A percentile compares a stretch with the other conserved stretches of the same genome.
These are phyloP conservation scores for Microdochium bolleyi DNA, from an alignment of 2,329 filamentous ascomycete species.

Conservation along the genomic window DNA sequence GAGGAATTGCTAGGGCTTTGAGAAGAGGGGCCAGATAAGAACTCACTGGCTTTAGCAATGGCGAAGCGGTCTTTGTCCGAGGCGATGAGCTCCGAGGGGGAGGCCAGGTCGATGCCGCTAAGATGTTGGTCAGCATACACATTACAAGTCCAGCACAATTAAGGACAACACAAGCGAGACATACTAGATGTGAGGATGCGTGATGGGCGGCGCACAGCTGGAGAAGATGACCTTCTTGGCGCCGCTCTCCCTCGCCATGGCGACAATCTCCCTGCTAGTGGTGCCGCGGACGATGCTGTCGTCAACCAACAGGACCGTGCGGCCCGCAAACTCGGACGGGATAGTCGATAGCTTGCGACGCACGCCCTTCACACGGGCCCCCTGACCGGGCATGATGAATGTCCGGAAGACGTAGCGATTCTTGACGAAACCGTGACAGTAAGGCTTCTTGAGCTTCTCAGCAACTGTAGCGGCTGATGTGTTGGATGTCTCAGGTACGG, in stretches of 20 bases:
- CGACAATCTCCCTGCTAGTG: constrained; percentile 70
- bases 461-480: constrained; percentile 66
- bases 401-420: constrained; percentile 76
- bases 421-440: constrained; percentile 69
- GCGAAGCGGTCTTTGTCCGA: constrained; percentile 53
- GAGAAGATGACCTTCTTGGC: constrained; percentile 78
- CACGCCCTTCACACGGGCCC: constrained; percentile 74
- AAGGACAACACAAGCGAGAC: neutral
- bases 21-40: too few species aligned
- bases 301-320: constrained; percentile 77
- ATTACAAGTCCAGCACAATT: neutral
- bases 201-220: constrained; percentile 75
- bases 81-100: constrained; percentile 62
- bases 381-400: constrained; percentile 68
- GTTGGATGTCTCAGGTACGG: constrained; percentile 69
- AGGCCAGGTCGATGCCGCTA: constrained; percentile 57
- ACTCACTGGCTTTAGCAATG: constrained; percentile 35
- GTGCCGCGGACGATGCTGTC: constrained; percentile 87
- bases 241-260: constrained; percentile 77
- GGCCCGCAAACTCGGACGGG: constrained; percentile 72
- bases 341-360: constrained; percentile 86
- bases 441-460: constrained; percentile 62
- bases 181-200: constrained; percentile 76
- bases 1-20: too few species aligned
- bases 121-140: neutral